A percentile compares a stretch with the other conserved stretches of the same genome.
phyloP scores from a whole-genome alignment of 2,329 filamentous ascomycete species.

The Anisogramma anomala region DNA sequence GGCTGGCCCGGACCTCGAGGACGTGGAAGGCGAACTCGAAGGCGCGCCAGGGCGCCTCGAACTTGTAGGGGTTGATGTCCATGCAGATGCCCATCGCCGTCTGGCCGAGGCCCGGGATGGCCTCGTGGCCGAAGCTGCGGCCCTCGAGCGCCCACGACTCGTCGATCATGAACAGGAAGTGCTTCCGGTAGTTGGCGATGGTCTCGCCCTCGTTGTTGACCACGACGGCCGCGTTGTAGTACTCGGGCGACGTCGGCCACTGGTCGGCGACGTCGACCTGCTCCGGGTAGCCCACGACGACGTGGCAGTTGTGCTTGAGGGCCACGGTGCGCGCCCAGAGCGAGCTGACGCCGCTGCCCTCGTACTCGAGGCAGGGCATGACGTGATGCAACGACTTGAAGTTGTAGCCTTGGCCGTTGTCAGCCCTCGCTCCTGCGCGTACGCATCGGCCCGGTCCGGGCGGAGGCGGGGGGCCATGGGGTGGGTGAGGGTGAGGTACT shows the following conservation, averaged over 20 bases:
- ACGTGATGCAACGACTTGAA: constrained; percentile 61
- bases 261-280: constrained; percentile 39
- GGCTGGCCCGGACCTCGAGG: constrained; percentile 40
- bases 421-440: too few relatives aligned
- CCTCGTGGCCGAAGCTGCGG: constrained; percentile 17
- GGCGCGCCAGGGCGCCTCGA: constrained; percentile 36
- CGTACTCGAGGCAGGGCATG: constrained; percentile 54
- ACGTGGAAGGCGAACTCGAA: constrained; percentile 47
- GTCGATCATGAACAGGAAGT: constrained; percentile 46
- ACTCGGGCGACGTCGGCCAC: constrained; percentile 42
- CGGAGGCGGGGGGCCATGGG: background rate
- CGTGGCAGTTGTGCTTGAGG: constrained; percentile 52
- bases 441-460: background rate
- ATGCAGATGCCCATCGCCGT: constrained; percentile 52
- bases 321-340: constrained; percentile 61
- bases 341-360: constrained; percentile 53
- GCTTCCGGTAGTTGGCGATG: constrained; percentile 49
- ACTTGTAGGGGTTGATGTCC: constrained; percentile 49
- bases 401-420: constrained; percentile 62
- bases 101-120: constrained; percentile 36
- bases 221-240: constrained; percentile 43
- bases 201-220: constrained; percentile 49
- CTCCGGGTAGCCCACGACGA: constrained; percentile 66
- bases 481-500: too few relatives aligned
- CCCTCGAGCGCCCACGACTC: constrained; percentile 50